Conservation (phyloP, 805 yeast genomes). For the Myxozyma neglecta region DNA sequence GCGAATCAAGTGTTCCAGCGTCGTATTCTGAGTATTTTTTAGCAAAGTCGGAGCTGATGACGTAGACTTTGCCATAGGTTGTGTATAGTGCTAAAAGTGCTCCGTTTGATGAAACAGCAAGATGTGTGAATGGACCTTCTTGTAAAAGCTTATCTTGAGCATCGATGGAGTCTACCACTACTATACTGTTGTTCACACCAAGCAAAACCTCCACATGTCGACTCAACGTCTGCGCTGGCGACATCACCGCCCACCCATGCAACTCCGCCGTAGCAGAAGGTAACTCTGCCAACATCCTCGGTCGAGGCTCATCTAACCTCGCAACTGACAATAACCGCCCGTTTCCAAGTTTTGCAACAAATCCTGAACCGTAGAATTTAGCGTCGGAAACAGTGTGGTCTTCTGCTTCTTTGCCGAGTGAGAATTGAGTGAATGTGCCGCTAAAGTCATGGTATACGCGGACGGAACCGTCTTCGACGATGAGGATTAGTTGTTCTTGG, state of each 20-base stretch:
- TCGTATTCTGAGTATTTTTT: slow-evolving; percentile 48
- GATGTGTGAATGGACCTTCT: slow-evolving; percentile 50
- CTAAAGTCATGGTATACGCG: slow-evolving; percentile 65
- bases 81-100: slow-evolving; percentile 55
- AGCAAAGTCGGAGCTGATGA: slow-evolving; percentile 51
- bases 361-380: slow-evolving; percentile 46
- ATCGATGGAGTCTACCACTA: slow-evolving; percentile 36
- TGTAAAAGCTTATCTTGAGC: slow-evolving; percentile 45
- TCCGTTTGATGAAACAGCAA: slow-evolving; percentile 55
- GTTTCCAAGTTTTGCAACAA: slow-evolving; percentile 48
- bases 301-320: slow-evolving; percentile 44
- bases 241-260: slow-evolving; percentile 39
- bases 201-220: slow-evolving; percentile 39
- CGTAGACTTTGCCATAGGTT: slow-evolving; percentile 48
- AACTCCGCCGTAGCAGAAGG: slow-evolving; percentile 23
- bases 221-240: slow-evolving; percentile 34
- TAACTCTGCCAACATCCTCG: slow-evolving; percentile 28
- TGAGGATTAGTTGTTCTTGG: slow-evolving; percentile 57
- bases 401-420: slow-evolving; percentile 43
- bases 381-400: slow-evolving; percentile 41
- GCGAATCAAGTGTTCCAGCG: slow-evolving; percentile 41
- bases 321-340: slow-evolving; percentile 47
- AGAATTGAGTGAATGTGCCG: slow-evolving; percentile 62
- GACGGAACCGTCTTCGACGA: slow-evolving; percentile 52
- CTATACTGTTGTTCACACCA: slow-evolving; percentile 32